These are phyloP conservation scores for Saururus chinensis DNA, from an alignment of 164 flowering plant genomes.

Conservation along the genomic window DNA sequence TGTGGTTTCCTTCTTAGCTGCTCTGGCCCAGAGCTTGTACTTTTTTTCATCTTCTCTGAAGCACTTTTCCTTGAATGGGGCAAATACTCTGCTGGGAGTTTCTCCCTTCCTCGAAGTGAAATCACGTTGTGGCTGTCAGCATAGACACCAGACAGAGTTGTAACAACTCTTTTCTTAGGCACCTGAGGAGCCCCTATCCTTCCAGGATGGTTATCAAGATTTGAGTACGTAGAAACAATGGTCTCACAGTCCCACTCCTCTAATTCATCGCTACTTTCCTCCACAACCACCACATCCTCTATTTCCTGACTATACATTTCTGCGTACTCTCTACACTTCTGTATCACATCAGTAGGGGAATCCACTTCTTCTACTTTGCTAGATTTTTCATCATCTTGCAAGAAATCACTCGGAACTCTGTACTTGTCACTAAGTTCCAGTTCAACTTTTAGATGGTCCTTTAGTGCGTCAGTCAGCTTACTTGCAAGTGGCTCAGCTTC, in stretches of 20 bases:
- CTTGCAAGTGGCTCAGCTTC: constrained; percentile 46
- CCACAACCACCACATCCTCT: constrained; percentile 28
- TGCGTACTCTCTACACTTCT: constrained; percentile 64
- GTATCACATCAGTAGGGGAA: constrained; percentile 47
- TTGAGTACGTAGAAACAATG: constrained; percentile 76
- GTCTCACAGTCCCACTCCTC: constrained; percentile 93
- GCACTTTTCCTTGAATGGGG: constrained; percentile 31
- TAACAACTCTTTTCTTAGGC: constrained; percentile 43
- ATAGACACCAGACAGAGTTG: constrained; percentile 28
- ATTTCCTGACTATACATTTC: constrained; percentile 41
- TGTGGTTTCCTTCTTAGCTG: constrained; percentile 33
- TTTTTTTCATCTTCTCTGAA: constrained; percentile 32
- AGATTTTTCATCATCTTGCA: constrained; percentile 19
- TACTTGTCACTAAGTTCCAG: constrained; percentile 38
- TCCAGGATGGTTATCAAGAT: constrained; percentile 92
- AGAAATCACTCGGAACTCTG: constrained; percentile 52
- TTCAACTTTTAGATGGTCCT: constrained; percentile 29
- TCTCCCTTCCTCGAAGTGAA: constrained; percentile 67
- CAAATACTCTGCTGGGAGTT: constrained; percentile 68
- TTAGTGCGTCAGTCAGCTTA: constrained; percentile 45
- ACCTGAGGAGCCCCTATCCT: constrained; percentile 59
- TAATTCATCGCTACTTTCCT: constrained; percentile 86
- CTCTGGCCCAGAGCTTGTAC: constrained; percentile 14
- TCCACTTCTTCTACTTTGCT: constrained; percentile 24
- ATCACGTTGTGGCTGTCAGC: constrained; percentile 28